These are phyloP conservation scores for Dothistroma septosporum DNA, from an alignment of 2,329 filamentous ascomycete species.

Conservation along the genomic window DNA sequence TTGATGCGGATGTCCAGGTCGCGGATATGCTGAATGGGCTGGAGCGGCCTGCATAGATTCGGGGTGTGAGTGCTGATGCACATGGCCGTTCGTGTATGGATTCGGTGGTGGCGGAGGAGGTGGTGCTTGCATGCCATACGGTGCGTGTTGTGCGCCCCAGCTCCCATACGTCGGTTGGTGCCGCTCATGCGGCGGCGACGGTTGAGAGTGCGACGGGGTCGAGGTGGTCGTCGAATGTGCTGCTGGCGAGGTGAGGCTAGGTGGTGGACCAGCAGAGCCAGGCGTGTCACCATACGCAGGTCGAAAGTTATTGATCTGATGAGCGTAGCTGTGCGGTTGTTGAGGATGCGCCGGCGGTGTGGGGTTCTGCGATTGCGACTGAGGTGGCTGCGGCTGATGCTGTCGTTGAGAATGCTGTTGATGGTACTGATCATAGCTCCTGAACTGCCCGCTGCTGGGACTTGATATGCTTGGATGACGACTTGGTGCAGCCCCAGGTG, in stretches of 20 bases:
- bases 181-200: conserved; percentile 23
- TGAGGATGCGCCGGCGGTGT: conserved; percentile 7
- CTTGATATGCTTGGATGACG: conserved; percentile 23
- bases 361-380: background rate
- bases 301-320: conserved; percentile 28
- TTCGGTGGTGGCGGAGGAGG: conserved; percentile 21
- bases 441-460: conserved; percentile 25
- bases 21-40: conserved; percentile 13
- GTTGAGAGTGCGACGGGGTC: conserved; percentile 27
- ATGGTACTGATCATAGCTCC: conserved; percentile 29
- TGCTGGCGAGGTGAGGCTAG: conserved; percentile 29
- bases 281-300: conserved; percentile 23
- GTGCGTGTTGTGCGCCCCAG: conserved; percentile 23
- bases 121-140: conserved; percentile 24
- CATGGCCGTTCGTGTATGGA: conserved; percentile 19
- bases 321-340: conserved; percentile 13
- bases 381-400: conserved; percentile 12
- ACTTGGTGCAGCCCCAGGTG: conserved; percentile 24
- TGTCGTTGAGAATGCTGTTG: conserved; percentile 16
- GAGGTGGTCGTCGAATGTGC: conserved; percentile 24
- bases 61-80: conserved; percentile 7
- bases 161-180: conserved; percentile 16
- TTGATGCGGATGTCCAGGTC: conserved; percentile 10
- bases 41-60: conserved; percentile 9
- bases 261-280: conserved; percentile 17